Base-by-base conservation (phyloP, 2,329 filamentous ascomycete species). In the Exophiala sideris region DNA sequence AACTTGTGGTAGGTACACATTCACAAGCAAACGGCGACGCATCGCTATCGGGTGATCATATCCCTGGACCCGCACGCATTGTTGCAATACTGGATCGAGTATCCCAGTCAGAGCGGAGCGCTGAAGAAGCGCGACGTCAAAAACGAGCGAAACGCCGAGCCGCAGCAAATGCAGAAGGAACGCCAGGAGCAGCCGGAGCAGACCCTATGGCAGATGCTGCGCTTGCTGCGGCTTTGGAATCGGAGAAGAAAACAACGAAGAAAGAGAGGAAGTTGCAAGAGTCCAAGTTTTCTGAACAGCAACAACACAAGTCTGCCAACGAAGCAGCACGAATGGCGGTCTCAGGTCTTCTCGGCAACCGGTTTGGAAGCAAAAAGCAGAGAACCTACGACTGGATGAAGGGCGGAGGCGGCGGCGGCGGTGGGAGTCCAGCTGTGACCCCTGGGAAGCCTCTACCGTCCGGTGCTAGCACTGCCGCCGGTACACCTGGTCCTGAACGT, bases 261-360 rank as follows among this genome's bases (percentile, higher is more conserved):
- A 96, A 96, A 73, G 91, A 96, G 69, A 89, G 86, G 70, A 87
- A 85, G 60, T 80, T 87, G 62, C 82, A 84, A n/a, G 86, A 89
- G 56, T 76, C 78, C 3, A 89, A 88, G 63, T 81, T 86, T 18
- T 87, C 84, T 0, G 89, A 95, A 66, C 87, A 87, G 14, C 86
- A 86, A 54, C 88, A 86, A 61, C 90, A 92, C 61, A 84, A 85
- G 18, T 88, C 86, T 59, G 90, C 92, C 21, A 96, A 96, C 67
- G 79, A 84, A 51, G 96, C 91, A 0, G 89, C 89, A 50, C 85
- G 83, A 58, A 82, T 90, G 75, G 89, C 89, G 1, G 79, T 91
- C 40, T 54, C 58, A 10, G 86, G 87, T 52, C 79, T 81, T 64
- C 79, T 82, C 68, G 81, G 82, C 35, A 75, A 73, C 46, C 73